A percentile compares a stretch with the other conserved stretches of the same genome.
phyloP scores from a whole-genome alignment of 495 filamentous ascomycete genomes.

The Echria macrotheca region DNA sequence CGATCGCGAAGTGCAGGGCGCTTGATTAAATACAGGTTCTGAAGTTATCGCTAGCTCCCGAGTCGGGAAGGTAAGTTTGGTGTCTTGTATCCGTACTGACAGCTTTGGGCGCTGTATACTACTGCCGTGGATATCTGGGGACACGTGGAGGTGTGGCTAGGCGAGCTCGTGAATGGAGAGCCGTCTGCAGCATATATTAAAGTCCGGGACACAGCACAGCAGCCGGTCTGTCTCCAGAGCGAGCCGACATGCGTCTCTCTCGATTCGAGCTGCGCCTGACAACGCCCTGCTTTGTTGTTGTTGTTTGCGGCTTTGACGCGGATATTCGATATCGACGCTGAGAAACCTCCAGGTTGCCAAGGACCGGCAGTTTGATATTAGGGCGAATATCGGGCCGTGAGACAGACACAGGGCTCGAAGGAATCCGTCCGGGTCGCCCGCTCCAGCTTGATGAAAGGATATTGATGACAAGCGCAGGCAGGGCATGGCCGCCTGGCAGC shows the following conservation, averaged over 20 bases:
- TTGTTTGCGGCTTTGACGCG: no score
- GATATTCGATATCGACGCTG: no score
- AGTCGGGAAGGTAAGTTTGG: background rate
- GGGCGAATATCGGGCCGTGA: no score
- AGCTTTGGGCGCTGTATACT: background rate
- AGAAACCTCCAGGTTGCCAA: no score
- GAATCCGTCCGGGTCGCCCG: slow-evolving; percentile 6
- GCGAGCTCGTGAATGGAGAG: background rate
- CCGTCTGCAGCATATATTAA: background rate
- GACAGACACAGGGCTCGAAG: slow-evolving; percentile 17
- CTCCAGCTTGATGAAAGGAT: slow-evolving; percentile 22
- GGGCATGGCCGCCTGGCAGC: background rate
- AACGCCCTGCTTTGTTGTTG: no score
- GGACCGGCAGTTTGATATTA: no score
- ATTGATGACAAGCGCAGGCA: slow-evolving; percentile 17
- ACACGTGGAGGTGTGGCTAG: slow-evolving; percentile 2
- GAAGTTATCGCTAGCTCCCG: slow-evolving; percentile 7
- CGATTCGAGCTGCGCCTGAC: no score
- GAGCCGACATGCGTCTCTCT: no score
- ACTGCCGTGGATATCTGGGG: slow-evolving; percentile 3
- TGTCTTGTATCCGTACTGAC: slow-evolving; percentile 2
- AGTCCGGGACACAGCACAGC: no score
- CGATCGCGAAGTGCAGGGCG: slow-evolving; percentile 5
- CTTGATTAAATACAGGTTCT: background rate
- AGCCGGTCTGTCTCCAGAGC: no score